Conservation (phyloP, 176 grass and related monocot genomes). For the Bothriochloa decipiens region DNA sequence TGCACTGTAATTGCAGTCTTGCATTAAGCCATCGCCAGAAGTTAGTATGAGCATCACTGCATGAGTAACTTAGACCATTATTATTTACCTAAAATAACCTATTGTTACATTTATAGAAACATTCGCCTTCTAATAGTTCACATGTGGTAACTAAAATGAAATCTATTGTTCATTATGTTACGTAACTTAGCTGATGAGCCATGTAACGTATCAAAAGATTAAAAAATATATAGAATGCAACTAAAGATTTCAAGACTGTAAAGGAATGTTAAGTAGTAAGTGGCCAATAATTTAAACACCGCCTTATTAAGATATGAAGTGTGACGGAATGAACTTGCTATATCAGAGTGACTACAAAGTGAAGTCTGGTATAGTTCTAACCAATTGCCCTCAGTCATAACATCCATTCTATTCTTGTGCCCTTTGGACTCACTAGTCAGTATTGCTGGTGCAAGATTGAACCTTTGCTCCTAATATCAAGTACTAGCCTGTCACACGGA, state of each 20-base stretch:
- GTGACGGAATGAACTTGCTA: background rate
- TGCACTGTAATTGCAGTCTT: too few relatives aligned
- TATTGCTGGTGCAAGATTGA: background rate
- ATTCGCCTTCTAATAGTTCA: too few relatives aligned
- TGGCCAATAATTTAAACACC: background rate
- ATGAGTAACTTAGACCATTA: too few relatives aligned
- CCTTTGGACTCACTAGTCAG: background rate
- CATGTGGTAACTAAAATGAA: too few relatives aligned
- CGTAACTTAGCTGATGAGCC: too few relatives aligned
- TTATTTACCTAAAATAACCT: too few relatives aligned
- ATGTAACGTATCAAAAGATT: too few relatives aligned
- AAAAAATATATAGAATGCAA: background rate
- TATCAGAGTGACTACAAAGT: background rate
- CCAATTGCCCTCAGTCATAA: background rate
- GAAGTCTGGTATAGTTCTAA: background rate
- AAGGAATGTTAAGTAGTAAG: background rate
- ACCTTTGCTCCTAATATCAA: background rate
- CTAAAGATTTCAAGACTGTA: constrained; percentile 8
- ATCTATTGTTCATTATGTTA: too few relatives aligned
- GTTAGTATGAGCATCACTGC: too few relatives aligned
- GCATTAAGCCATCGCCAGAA: too few relatives aligned
- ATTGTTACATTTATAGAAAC: too few relatives aligned
- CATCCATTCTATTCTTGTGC: background rate
- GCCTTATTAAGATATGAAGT: background rate
- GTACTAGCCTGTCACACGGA: background rate